Conservation (phyloP, 2,329 filamentous ascomycete genomes). For the Colletotrichum ledebouriae region DNA sequence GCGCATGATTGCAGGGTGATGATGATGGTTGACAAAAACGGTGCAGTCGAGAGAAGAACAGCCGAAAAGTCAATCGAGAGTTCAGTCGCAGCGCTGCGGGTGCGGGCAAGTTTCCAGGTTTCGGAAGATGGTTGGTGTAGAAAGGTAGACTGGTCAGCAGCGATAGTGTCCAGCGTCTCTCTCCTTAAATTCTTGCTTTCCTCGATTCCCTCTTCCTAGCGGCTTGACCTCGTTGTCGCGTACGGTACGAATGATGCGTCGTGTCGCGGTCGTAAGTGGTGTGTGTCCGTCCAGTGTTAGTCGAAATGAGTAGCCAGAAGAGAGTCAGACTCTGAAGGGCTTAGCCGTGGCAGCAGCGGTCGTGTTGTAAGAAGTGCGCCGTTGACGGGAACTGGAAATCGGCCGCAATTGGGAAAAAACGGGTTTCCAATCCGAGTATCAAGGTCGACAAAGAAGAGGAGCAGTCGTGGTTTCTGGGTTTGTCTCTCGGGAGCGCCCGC, state of each 20-base stretch:
- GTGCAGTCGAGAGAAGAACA: constrained; percentile 29
- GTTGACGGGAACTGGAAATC: neutral
- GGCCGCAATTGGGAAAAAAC: constrained; percentile 17
- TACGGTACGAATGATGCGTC: constrained; percentile 25
- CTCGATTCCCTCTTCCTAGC: neutral
- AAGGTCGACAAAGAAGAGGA: constrained; percentile 30
- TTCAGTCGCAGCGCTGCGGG: constrained; percentile 25
- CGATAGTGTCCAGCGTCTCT: neutral
- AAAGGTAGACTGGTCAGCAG: too few relatives aligned
- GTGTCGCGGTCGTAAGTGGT: constrained; percentile 32
- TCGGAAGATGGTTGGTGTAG: too few relatives aligned
- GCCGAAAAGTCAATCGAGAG: constrained; percentile 20
- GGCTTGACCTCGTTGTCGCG: constrained; percentile 1
- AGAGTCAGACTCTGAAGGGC: constrained; percentile 21
- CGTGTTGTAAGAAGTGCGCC: constrained; percentile 11
- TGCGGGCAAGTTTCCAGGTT: constrained; percentile 24
- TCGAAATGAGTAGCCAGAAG: constrained; percentile 27
- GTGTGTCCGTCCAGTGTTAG: constrained; percentile 15
- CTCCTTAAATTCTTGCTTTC: constrained; percentile 4
- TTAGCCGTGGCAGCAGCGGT: constrained; percentile 2
- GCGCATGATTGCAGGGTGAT: constrained; percentile 43
- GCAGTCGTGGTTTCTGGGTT: constrained; percentile 23
- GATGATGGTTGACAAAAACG: constrained; percentile 31
- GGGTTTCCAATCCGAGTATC: constrained; percentile 15
- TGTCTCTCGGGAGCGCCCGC: constrained; percentile 41